phyloP scores from a whole-genome alignment of 1,284 basidiomycete genomes.

The Testicularia cyperi region DNA sequence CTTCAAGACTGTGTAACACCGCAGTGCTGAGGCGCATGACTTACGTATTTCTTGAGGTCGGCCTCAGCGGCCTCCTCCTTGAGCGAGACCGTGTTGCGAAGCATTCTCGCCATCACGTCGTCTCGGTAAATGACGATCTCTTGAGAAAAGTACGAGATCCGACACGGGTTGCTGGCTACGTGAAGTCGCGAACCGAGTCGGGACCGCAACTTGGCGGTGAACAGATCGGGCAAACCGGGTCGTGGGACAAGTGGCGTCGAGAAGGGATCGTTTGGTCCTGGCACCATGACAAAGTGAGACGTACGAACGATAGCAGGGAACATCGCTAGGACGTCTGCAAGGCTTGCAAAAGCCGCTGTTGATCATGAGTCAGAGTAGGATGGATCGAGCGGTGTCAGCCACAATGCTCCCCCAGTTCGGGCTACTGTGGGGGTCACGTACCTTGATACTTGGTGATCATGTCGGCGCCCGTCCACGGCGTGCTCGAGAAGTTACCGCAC shows the following conservation, averaged over 20 bases:
- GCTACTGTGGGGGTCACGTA: constrained; percentile 57
- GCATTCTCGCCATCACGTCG: constrained; percentile 88
- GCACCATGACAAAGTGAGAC: constrained; percentile 90
- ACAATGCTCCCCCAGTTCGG: no score
- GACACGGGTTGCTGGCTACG: constrained; percentile 88
- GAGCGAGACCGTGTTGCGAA: constrained; percentile 69
- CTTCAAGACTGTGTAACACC: constrained; percentile 21
- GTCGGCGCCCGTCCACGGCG: constrained; percentile 73
- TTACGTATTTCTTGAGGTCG: constrained; percentile 51
- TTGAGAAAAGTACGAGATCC: constrained; percentile 91
- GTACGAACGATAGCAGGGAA: constrained; percentile 75
- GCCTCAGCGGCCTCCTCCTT: constrained; percentile 41
- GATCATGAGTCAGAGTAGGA: no score
- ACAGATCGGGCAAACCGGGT: constrained; percentile 63
- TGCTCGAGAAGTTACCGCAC: constrained; percentile 87
- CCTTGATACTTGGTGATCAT: constrained; percentile 83
- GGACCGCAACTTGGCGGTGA: constrained; percentile 65
- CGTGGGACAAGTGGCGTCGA: constrained; percentile 72
- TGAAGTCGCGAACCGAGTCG: constrained; percentile 39
- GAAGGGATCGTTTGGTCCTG: constrained; percentile 84
- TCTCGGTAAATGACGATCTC: constrained; percentile 94
- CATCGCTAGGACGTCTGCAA: constrained; percentile 79
- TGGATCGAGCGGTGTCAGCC: no score
- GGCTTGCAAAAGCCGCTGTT: constrained; percentile 58
- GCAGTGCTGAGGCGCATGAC: no score